A percentile compares a stretch with the other conserved stretches of the same genome.
Conservation (phyloP, 192 early-diverging fungal species). For the Diversispora epigaea region DNA sequence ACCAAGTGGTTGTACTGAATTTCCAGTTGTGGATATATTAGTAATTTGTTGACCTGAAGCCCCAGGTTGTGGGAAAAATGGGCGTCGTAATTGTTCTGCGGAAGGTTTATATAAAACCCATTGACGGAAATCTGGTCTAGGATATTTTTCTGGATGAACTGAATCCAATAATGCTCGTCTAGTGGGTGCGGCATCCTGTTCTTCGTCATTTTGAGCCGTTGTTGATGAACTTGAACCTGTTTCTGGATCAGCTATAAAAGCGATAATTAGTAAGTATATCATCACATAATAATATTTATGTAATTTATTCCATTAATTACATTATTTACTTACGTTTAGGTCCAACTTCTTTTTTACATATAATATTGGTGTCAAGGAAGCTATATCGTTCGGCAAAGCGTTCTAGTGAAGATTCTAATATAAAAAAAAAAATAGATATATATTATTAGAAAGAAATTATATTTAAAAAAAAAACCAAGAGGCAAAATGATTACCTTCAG, state of each 20-base stretch:
- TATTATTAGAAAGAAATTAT: background rate
- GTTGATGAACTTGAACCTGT: background rate
- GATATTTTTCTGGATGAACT: conserved; percentile 66
- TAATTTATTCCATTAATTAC: conserved; percentile 20
- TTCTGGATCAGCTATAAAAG: background rate
- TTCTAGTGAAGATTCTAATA: conserved; percentile 52
- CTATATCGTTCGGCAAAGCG: conserved; percentile 72
- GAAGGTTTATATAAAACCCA: conserved; percentile 66
- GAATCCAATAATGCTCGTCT: conserved; percentile 53
- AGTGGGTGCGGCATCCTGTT: conserved; percentile 36
- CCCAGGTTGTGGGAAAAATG: conserved; percentile 7
- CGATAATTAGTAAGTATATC: background rate
- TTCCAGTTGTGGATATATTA: conserved; percentile 1
- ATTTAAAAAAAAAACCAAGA: background rate
- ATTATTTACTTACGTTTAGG: conserved; percentile 47
- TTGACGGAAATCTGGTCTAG: conserved; percentile 70
- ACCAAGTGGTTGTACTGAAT: background rate
- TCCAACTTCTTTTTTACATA: conserved; percentile 77
- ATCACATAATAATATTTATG: background rate
- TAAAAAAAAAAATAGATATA: background rate
- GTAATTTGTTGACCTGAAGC: background rate
- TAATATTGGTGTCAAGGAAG: conserved; percentile 72
- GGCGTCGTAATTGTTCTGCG: conserved; percentile 31
- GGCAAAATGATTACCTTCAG: conserved; percentile 49
- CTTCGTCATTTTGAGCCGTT: background rate